Evolutionary conservation across 2,329 filamentous ascomycete species (phyloP), one percentile per base, ranked within the genome.

Genomic region (Lachnellula hyalina): DNA sequence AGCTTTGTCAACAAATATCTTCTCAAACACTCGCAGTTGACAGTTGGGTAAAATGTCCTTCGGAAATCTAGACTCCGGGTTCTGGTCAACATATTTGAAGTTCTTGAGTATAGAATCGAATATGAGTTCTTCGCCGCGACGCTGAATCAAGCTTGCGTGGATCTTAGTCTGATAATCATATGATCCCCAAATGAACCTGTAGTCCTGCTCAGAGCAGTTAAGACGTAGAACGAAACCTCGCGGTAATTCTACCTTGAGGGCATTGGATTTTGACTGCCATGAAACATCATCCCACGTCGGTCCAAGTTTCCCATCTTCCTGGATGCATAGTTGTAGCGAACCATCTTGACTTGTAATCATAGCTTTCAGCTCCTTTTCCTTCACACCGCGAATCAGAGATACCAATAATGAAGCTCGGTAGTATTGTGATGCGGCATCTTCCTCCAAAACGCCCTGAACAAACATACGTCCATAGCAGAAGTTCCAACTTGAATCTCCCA

Each of bases 81-180:
- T 81, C 1, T 85, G 78, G 65, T 95, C 90, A 65, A 90, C 86
- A 68, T 93, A 94, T 65, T 93, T 89, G 61, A 95, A 90, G 25
- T 85, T 81, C 45, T 83, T 82, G 8, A 96, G 74, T 1, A 81
- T 84, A 7, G 82, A 79, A 63, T 86, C 83, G 67, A 89, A 90
- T 2, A 87, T 77, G 53, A 87, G 71, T 2, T 76, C 76, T 71
- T 96, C 92, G 51, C 89, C 87, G 32, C 78, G 76, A 41, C 83
- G 80, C 6, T 85, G 83, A 36, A 83, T 83, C 42, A 96, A 76
- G 50, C 83, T 88, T 25, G 79, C 78, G 65, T 91, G 86, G 2
- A 93, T 83, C 64, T 88, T 90, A 61, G 80, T 81, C 25, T 87
- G 89, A 68, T 95, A 93, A 56, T 96, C 90, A 61, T 91, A 90